Evolutionary conservation across 2,329 filamentous ascomycete genomes (phyloP).

Genomic region (Colletotrichum cereale): DNA sequence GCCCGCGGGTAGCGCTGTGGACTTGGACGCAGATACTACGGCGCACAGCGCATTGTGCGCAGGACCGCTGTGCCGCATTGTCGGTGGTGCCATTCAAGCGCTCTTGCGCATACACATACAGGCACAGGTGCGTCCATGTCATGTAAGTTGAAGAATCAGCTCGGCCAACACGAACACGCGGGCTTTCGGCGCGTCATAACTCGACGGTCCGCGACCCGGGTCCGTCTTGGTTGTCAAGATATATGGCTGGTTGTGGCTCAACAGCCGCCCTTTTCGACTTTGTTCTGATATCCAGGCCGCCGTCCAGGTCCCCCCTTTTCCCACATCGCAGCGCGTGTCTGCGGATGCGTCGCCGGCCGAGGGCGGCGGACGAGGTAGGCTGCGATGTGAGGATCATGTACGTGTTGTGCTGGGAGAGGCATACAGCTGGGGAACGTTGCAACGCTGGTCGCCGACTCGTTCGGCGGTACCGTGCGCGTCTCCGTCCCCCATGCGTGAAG

Average conservation of each 20-base stretch:
- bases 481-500: conserved; percentile 4
- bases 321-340: background rate
- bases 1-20: background rate
- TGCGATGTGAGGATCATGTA: too few species aligned
- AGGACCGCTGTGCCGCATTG: background rate
- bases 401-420: background rate
- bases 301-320: background rate
- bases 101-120: background rate
- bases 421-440: background rate
- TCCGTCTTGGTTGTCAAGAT: background rate
- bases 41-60: background rate
- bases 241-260: background rate
- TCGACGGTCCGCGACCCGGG: background rate
- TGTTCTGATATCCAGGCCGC: background rate
- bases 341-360: background rate
- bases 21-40: background rate
- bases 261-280: background rate
- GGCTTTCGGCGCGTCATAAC: background rate
- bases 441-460: background rate
- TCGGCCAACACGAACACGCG: background rate
- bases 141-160: background rate
- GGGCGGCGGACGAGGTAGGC: background rate
- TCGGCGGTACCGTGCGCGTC: background rate
- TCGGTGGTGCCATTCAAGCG: background rate
- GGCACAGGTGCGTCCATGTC: background rate